Percentiles rank a stretch among this genome's conserved stretches.
These are phyloP conservation scores for Tetracentron sinense DNA, from an alignment of 164 flowering plant species.

Conservation along the genomic window DNA sequence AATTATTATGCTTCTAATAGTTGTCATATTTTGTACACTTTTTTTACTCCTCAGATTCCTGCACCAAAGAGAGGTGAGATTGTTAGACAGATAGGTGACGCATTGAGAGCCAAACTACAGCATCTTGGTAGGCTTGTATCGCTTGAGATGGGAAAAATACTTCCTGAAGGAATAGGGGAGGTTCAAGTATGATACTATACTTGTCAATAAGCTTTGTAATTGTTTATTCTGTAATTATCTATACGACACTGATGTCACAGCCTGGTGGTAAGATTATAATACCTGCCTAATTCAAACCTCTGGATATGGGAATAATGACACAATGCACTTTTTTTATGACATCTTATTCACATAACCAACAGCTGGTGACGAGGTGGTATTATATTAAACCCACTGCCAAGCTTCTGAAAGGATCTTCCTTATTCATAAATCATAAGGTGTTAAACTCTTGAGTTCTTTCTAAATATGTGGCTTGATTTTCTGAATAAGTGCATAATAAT, in stretches of 20 bases:
- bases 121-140: slow-evolving; percentile 88
- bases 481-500: no score
- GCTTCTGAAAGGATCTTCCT: neutral
- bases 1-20: neutral
- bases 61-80: slow-evolving; percentile 98
- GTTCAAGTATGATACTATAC: slow-evolving; percentile 62
- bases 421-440: no score
- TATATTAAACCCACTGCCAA: neutral
- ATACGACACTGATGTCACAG: no score
- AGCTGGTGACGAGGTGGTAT: neutral
- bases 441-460: no score
- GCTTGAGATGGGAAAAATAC: slow-evolving; percentile 97
- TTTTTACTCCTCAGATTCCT: slow-evolving; percentile 59
- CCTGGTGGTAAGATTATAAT: no score
- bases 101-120: slow-evolving; percentile 72
- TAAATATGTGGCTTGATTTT: no score
- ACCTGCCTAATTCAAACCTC: neutral
- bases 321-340: neutral
- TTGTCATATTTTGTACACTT: no score
- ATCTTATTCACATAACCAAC: neutral
- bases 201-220: neutral
- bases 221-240: neutral
- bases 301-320: neutral
- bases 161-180: slow-evolving; percentile 96
- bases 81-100: slow-evolving; percentile 94